Evolutionary conservation across 2,329 filamentous ascomycete species (phyloP).

Genomic region (Macroventuria anomochaeta): DNA sequence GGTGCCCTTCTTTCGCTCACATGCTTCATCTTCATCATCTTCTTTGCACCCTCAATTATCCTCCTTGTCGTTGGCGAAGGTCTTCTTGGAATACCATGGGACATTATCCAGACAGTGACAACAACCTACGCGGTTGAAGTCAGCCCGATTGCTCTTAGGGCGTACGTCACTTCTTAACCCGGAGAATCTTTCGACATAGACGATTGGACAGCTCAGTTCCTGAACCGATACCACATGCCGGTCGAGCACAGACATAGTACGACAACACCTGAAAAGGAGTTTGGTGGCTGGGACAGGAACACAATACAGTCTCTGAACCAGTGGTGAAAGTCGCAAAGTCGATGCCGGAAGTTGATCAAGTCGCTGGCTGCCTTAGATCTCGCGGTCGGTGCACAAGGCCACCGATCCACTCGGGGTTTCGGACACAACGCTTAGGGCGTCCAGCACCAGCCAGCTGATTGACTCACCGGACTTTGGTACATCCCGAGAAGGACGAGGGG

Average conservation of each 20-base stretch:
- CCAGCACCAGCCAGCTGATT: background rate
- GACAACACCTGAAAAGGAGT: slow-evolving; percentile 5
- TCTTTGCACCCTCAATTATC: slow-evolving; percentile 28
- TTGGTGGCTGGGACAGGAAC: slow-evolving; percentile 3
- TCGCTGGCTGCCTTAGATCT: background rate
- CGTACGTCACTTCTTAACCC: slow-evolving; percentile 55
- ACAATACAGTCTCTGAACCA: slow-evolving; percentile 7
- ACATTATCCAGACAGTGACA: slow-evolving; percentile 50
- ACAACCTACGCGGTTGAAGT: slow-evolving; percentile 61
- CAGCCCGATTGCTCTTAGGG: slow-evolving; percentile 71
- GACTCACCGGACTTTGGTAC: background rate
- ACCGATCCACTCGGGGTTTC: background rate
- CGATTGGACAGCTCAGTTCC: slow-evolving; percentile 12
- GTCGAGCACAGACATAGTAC: slow-evolving; percentile 1
- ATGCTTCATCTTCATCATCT: slow-evolving; percentile 29
- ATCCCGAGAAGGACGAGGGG: background rate
- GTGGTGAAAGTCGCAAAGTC: background rate
- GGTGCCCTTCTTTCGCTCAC: slow-evolving; percentile 20
- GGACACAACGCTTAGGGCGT: background rate
- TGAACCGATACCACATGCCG: slow-evolving; percentile 13
- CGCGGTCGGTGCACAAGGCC: background rate
- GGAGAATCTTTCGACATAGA: slow-evolving; percentile 6
- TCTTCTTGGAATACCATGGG: slow-evolving; percentile 46
- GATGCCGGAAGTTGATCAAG: background rate
- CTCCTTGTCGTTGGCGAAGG: slow-evolving; percentile 28